These are phyloP conservation scores for Malus hybrid DNA, from an alignment of 331 rosid species.

Conservation along the genomic window DNA sequence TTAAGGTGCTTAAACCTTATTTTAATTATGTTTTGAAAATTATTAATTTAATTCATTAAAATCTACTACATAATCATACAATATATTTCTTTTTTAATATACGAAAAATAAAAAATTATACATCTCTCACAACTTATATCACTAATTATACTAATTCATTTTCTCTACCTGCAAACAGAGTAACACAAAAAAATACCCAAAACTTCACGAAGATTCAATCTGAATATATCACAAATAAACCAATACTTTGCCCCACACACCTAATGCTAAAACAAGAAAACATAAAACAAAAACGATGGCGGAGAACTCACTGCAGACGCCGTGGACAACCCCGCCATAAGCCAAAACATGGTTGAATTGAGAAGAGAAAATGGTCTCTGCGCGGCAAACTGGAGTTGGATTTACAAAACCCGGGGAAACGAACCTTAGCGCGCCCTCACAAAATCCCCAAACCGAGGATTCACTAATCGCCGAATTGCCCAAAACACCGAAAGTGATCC, in stretches of 20 bases:
- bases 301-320: conserved; percentile 86
- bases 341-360: conserved; percentile 87
- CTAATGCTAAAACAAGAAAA: neutral
- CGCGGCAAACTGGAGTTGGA: conserved; percentile 36
- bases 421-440: conserved; percentile 55
- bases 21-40: neutral
- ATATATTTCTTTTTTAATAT: too few species aligned
- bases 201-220: conserved; percentile 9
- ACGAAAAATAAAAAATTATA: too few species aligned
- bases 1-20: neutral
- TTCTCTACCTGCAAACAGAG: neutral
- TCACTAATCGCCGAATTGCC: conserved; percentile 13
- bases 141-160: too few species aligned
- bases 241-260: neutral
- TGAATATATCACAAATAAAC: neutral
- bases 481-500: neutral
- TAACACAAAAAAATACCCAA: conserved; percentile 6
- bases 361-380: conserved; percentile 4
- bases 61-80: too few species aligned
- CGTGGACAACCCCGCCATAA: conserved; percentile 93
- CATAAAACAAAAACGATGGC: conserved; percentile 8
- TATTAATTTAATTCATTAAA: too few species aligned
- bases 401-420: conserved; percentile 41
- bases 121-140: too few species aligned
- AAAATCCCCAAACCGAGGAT: conserved; percentile 14